A percentile compares a stretch with the other conserved stretches of the same genome.
Conservation (phyloP, 768 basidiomycete species). For the Cubamyces sp. region DNA sequence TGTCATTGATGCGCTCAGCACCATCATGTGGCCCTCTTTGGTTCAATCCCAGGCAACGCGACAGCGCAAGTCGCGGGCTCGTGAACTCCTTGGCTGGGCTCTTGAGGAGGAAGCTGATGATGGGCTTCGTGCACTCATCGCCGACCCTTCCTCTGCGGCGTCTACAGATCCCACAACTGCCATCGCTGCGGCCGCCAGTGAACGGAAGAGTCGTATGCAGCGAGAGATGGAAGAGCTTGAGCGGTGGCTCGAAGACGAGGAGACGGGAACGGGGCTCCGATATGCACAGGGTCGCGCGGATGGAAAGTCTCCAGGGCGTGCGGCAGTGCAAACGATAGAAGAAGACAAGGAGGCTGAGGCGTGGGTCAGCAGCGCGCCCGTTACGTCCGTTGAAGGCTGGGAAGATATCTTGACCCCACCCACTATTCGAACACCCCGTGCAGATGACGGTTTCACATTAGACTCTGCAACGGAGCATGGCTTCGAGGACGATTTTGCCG, state of each 20-base stretch:
- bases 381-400: constrained; percentile 20
- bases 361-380: constrained; percentile 29
- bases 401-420: constrained; percentile 29
- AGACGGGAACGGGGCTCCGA: constrained; percentile 35
- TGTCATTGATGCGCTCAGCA: constrained; percentile 78
- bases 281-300: constrained; percentile 5
- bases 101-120: constrained; percentile 43
- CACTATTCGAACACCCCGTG: constrained; percentile 25
- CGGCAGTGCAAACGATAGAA: neutral
- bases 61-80: constrained; percentile 36
- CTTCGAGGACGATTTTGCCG: constrained; percentile 83
- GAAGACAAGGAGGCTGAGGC: constrained; percentile 25
- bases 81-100: constrained; percentile 47
- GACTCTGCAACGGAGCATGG: constrained; percentile 28
- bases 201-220: constrained; percentile 41
- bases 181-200: constrained; percentile 28
- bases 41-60: constrained; percentile 41
- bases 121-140: constrained; percentile 38
- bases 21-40: constrained; percentile 90
- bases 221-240: constrained; percentile 63
- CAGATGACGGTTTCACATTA: neutral
- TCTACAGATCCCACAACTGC: constrained; percentile 20
- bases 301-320: neutral
- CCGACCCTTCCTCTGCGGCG: constrained; percentile 23
- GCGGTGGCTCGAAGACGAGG: constrained; percentile 62